Conservation (phyloP, 345 rosid genomes). For the Citrus mangshanensis region DNA sequence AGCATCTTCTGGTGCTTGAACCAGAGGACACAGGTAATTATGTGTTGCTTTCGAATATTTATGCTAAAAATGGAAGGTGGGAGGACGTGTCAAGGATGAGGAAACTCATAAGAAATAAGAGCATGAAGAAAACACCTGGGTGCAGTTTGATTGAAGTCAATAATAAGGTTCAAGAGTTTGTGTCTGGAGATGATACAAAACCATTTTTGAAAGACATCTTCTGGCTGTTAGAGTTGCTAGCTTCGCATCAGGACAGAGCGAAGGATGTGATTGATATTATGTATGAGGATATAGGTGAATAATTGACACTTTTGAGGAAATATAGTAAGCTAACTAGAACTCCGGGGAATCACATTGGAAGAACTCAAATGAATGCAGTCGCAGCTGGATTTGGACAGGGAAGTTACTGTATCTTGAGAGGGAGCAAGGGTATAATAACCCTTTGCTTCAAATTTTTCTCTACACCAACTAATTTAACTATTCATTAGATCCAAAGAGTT, state of each 20-base stretch:
- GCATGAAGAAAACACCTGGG: constrained; percentile 54
- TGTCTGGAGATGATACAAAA: constrained; percentile 46
- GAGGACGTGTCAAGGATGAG: constrained; percentile 45
- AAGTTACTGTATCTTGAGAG: not conserved
- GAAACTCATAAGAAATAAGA: constrained; percentile 36
- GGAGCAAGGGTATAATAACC: too few species aligned
- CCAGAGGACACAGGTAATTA: constrained; percentile 55
- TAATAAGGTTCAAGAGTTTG: constrained; percentile 50
- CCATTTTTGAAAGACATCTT: constrained; percentile 38
- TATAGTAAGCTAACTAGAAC: not conserved
- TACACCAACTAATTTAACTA: too few species aligned
- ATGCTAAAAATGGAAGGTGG: constrained; percentile 52
- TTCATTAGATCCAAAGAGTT: not conserved
- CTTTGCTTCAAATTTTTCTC: not conserved
- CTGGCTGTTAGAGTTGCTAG: constrained; percentile 37
- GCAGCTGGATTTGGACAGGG: not conserved
- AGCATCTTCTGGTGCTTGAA: constrained; percentile 48
- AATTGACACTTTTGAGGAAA: not conserved
- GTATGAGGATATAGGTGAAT: constrained; percentile 6
- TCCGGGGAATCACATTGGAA: not conserved
- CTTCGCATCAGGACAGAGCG: constrained; percentile 19
- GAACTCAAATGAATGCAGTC: not conserved
- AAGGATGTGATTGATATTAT: not conserved
- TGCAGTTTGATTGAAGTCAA: constrained; percentile 56
- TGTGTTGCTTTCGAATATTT: constrained; percentile 55